phyloP scores from a whole-genome alignment of 768 basidiomycete species.

The Neoboletus magnificus region DNA sequence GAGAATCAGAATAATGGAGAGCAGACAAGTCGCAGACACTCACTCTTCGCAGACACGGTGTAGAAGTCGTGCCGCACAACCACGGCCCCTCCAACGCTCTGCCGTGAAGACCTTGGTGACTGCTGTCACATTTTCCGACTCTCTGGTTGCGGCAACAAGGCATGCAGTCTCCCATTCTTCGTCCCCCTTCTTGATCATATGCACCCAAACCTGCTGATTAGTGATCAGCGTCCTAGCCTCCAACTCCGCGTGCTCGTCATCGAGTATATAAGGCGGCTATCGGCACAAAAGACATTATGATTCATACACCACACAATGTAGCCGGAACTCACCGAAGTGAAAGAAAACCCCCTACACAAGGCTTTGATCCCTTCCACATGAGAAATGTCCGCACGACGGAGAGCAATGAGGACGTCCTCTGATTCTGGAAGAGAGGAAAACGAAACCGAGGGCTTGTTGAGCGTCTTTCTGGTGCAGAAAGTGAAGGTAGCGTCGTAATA shows the following conservation, averaged over 20 bases:
- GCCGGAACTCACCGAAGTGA: conserved; percentile 47
- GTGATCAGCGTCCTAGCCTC: conserved; percentile 54
- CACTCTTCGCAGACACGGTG: conserved; percentile 55
- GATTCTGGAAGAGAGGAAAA: conserved; percentile 1
- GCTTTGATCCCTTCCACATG: conserved; percentile 38
- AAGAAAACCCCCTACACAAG: conserved; percentile 56
- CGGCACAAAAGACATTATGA: background rate
- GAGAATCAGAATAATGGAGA: conserved; percentile 5
- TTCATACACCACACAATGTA: background rate
- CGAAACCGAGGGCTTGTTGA: conserved; percentile 20
- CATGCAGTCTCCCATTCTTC: conserved; percentile 47
- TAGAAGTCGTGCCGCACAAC: conserved; percentile 62
- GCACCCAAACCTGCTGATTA: conserved; percentile 57
- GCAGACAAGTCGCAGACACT: conserved; percentile 19
- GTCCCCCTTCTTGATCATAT: conserved; percentile 37
- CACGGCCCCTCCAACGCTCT: conserved; percentile 45
- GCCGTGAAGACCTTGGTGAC: conserved; percentile 74
- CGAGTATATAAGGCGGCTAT: conserved; percentile 57
- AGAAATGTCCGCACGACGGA: conserved; percentile 33
- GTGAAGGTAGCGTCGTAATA: conserved; percentile 65
- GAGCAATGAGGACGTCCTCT: conserved; percentile 20
- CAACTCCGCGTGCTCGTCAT: conserved; percentile 35
- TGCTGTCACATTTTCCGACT: conserved; percentile 51
- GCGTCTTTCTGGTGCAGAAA: conserved; percentile 47
- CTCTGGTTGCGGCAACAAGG: conserved; percentile 66